These are phyloP conservation scores for Cutaneotrichosporon cutaneum DNA, from an alignment of 1,284 basidiomycete species.

Conservation along the genomic window DNA sequence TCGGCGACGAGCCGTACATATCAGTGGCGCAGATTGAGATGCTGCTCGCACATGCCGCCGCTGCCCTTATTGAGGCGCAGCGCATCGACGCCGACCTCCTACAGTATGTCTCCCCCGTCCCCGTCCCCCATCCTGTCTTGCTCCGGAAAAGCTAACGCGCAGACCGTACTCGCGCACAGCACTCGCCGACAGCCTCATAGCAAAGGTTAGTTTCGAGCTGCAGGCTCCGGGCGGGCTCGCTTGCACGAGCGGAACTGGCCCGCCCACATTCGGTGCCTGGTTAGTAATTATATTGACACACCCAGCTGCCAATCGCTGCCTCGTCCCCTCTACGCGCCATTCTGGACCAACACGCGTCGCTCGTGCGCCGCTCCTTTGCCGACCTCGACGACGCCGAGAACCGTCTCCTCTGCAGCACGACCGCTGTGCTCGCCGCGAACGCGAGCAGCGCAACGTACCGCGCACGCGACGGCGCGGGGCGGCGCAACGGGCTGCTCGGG, in stretches of 20 bases:
- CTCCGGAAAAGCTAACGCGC: no score
- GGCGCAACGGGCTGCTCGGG: background rate
- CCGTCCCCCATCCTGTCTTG: background rate
- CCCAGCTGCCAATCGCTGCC: background rate
- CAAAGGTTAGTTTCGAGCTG: conserved; percentile 4
- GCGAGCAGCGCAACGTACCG: background rate
- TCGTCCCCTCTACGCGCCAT: background rate
- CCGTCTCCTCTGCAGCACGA: conserved; percentile 6
- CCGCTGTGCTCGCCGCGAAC: conserved; percentile 8
- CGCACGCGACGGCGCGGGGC: background rate
- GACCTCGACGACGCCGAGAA: conserved; percentile 13
- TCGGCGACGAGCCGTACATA: background rate
- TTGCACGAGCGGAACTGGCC: no score
- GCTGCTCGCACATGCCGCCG: background rate
- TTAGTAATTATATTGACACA: background rate
- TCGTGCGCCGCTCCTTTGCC: conserved; percentile 6
- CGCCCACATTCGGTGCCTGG: no score
- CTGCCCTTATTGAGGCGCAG: background rate
- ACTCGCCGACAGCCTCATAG: conserved; percentile 5
- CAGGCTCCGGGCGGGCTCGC: no score
- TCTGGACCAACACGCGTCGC: background rate
- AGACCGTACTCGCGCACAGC: background rate
- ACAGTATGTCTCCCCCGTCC: background rate
- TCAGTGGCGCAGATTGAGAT: background rate
- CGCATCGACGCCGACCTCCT: background rate